Evolutionary conservation across 192 early-diverging fungal species (phyloP), one percentile per base, ranked within the genome.

Genomic region (Mortierella alpina): DNA sequence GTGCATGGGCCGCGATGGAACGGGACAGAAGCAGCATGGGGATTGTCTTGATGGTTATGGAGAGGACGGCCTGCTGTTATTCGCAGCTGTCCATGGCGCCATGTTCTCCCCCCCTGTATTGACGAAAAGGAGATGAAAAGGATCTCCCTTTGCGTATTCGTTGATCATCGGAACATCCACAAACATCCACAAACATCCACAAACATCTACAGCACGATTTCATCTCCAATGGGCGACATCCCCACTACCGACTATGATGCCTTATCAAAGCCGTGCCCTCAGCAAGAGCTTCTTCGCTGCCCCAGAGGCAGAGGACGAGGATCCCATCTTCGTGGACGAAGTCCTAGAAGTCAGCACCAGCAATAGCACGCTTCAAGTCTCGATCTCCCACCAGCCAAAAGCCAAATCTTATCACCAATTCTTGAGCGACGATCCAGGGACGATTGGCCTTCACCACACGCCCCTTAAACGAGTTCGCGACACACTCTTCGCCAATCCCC

Each of bases 391-490:
- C 62, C 62, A 18, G 49, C 49, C 54, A 42, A 42, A 63, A 4
- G 20, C n/a, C 5, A 11, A 6, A 3, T 13, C 46, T 11, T 15
- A 50, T 20, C 18, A 23, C 51, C 14, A 47, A 63, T 12, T 10
- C 46, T 39, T 48, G 51, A 2, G 47, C 20, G 48, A 49, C 39
- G 23, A 50, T 63, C 18, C 46, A 22, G 5, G 62, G 50, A 18
- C 62, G 62, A 31, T 48, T 18, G 18, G 62, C 62, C 49, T 20
- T 18, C 62, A 49, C 49, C 62, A 63, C 62, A 11, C 46, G 62
- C 10, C 62, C 62, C n/a, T 1, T 63, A 1, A 48, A 63, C 45
- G 62, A 63, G 20, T 50, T 63, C 22, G 62, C 48, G 22, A 48
- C 40, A 5, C 48, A 63, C 47, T 15, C 48, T 50, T 63, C 4